Evolutionary conservation across 306 rosid genomes (phyloP).

Genomic region (Prunus mira): DNA sequence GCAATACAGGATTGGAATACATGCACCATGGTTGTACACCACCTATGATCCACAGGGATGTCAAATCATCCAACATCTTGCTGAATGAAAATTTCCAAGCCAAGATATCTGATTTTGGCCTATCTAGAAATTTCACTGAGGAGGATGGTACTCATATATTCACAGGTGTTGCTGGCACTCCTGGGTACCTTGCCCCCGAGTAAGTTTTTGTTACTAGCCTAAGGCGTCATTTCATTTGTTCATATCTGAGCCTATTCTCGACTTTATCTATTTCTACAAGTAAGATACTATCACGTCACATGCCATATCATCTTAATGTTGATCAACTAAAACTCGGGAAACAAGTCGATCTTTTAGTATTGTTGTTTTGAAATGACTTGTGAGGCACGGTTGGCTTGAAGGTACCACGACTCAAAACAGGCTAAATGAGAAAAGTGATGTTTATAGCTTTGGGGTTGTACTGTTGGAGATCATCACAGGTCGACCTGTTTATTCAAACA

Average conservation of each 20-base stretch:
- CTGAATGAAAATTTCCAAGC: constrained; percentile 37
- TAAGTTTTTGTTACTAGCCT: constrained; percentile 16
- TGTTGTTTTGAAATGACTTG: neutral
- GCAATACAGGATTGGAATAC: constrained; percentile 17
- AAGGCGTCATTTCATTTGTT: too few species aligned
- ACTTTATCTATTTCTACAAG: too few species aligned
- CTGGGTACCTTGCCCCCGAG: constrained; percentile 44
- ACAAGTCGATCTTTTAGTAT: too few species aligned
- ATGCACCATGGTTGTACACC: constrained; percentile 24
- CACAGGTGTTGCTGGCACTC: constrained; percentile 43
- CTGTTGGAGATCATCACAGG: constrained; percentile 23
- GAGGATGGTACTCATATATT: constrained; percentile 32
- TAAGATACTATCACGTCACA: neutral
- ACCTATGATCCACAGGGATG: constrained; percentile 46
- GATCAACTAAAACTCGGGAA: neutral
- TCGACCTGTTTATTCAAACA: neutral
- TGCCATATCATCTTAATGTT: neutral
- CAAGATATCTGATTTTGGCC: constrained; percentile 50
- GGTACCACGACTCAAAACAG: constrained; percentile 22
- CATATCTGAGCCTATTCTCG: too few species aligned
- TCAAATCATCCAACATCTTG: constrained; percentile 49
- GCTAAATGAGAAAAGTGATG: constrained; percentile 32
- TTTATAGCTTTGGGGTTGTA: constrained; percentile 32
- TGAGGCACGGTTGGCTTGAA: neutral
- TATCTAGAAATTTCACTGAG: constrained; percentile 32